Base-by-base conservation (phyloP, 495 filamentous ascomycete genomes). In the Penicillium fimorum region DNA sequence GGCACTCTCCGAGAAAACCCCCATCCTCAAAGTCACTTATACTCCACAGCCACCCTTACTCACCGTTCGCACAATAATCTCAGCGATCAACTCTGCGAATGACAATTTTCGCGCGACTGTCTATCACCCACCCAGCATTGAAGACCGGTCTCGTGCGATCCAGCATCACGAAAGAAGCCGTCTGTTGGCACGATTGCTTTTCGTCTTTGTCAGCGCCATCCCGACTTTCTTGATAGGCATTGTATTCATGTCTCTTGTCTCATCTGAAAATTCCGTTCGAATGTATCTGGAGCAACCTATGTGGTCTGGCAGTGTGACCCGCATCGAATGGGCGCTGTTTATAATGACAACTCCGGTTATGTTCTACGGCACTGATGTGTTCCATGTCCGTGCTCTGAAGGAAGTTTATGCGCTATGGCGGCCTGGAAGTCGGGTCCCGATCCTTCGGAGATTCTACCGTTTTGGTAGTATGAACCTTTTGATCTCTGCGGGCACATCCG, bases 391-490 rank as follows among this genome's bases (percentile, higher is more conserved):
- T 17, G 88, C 90, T 0, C 63, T 90, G 20, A 92, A 91, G 66
- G 93, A 97, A 63, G 77, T 97, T 18, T 76, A 77, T 54, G 81
- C 86, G 0, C 70, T 96, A 24, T 97, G 93, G 93, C 79, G 90
- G 30, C 84, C 72, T n/a, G 82, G 85, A 43, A 97, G 91, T 68
- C 82, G 78, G 9, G 84, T 87, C 3, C 92, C 92, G 0, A 65
- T 96, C 10, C 62, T 89, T 20, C 82, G 86, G 54, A 77, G 94
- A 17, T 92, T 97, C 60, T 93, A 92, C 61, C 84, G 90, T 13
- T 97, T 97, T 62, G 93, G 93, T 13, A 96, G 92, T 72, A 97
- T 97, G 93, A 95, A 96, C 63, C 85, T 94, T 68, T 79, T 97
- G 55, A 89, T 97, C 63, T 95, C 89, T 10, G 76, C 93, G 13